Evolutionary conservation across 2,329 filamentous ascomycete species (phyloP).

Genomic region (Coniochaeta prunicola): DNA sequence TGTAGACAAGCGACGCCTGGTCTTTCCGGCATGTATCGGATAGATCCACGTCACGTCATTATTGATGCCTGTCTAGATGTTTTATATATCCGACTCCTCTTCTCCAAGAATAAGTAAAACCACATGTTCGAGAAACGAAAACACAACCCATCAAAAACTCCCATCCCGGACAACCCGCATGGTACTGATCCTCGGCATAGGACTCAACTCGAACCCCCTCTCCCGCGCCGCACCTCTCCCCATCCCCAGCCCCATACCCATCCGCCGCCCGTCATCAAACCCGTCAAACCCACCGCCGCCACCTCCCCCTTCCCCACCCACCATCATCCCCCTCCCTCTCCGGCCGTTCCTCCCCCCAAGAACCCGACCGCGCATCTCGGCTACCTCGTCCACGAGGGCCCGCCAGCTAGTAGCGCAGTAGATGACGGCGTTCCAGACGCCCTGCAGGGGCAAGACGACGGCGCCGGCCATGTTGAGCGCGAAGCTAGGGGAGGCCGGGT

Average conservation of each 20-base stretch:
- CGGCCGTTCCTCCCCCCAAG: neutral
- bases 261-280: neutral
- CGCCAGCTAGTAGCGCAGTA: constrained; percentile 60
- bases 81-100: neutral
- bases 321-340: neutral
- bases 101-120: neutral
- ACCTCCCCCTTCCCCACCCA: no score
- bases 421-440: constrained; percentile 73
- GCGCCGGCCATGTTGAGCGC: constrained; percentile 62
- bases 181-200: constrained; percentile 2
- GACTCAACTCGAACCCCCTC: neutral
- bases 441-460: constrained; percentile 69
- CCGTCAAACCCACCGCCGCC: neutral
- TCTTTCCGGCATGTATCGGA: no score
- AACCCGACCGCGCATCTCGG: neutral
- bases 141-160: constrained; percentile 1
- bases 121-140: neutral
- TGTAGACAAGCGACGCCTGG: no score
- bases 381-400: constrained; percentile 22
- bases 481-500: constrained; percentile 47
- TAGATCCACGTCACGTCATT: no score
- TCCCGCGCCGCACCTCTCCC: neutral
- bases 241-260: no score
- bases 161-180: constrained; percentile 14
- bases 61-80: no score